Evolutionary conservation across 176 grass and related monocot species (phyloP), one percentile per base, ranked within the genome.

Genomic region (Typha latifolia): DNA sequence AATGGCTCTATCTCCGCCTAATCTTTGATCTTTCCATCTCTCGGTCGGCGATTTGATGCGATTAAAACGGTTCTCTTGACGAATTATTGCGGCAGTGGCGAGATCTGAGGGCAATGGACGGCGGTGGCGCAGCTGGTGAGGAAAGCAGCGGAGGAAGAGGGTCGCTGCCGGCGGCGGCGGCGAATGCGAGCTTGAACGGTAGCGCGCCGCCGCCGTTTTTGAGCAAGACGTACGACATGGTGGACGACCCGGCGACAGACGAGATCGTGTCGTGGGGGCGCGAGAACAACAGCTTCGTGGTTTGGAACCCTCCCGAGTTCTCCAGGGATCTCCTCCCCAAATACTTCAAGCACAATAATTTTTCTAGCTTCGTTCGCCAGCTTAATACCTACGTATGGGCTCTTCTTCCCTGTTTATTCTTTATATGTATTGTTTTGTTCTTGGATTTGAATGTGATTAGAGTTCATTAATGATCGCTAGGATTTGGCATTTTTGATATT

Each of bases 261-360:
- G 80, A 74, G 3, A 61, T 95, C 1, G 86, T 95, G 8, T 86
- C 90, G 1, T 95, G 90, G 90, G 90, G 90, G 0, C 63, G 71
- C 14, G 90, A 71, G 32, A 90, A 82, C 74, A 95, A 90, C 86
- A 95, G 90, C 86, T 95, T 95, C 67, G 66, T 95, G 66, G 90
- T 95, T 3, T 95, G 90, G 90, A 90, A 89, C 27, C 84, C 86
- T 19, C 90, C 90, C 14, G 90, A 95, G 80, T 95, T 95, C 77
- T 86, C 90, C 1, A 71, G 86, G 26, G 90, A 95, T 79, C 90
- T 95, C 63, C 84, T 95, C 37, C 90, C 90, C 26, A 95, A 95
- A 64, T 95, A 90, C 79, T 95, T 95, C 78, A 95, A 95, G 83
- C 90, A 95, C 77, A 95, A 72, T 69, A 95, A 95, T 74, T 95